A percentile compares a stretch with the other conserved stretches of the same genome.
Evolutionary conservation across 2,329 filamentous ascomycete genomes (phyloP).

Genomic region (Fusarium nisikadoi): DNA sequence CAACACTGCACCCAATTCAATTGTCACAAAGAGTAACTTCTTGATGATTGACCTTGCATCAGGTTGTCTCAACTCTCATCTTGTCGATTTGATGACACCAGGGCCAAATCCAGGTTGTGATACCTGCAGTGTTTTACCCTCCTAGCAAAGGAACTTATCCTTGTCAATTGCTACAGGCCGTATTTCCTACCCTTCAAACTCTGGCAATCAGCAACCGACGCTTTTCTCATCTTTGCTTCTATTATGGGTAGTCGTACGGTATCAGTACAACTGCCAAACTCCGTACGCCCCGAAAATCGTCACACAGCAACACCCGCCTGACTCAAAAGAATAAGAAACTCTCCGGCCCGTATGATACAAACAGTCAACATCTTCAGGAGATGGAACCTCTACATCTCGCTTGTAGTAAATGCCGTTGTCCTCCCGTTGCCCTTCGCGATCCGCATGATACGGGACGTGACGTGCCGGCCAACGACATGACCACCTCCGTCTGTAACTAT

Average conservation of each 20-base stretch:
- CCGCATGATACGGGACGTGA: conserved; percentile 7
- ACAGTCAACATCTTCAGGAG: neutral
- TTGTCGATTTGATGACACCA: neutral
- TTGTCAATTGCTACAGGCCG: neutral
- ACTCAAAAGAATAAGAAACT: conserved; percentile 11
- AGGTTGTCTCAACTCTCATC: neutral
- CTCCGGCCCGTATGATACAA: conserved; percentile 15
- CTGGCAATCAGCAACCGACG: neutral
- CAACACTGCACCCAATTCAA: neutral
- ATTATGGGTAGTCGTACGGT: neutral
- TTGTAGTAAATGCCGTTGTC: conserved; percentile 26
- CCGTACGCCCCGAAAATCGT: conserved; percentile 29
- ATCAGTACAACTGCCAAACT: conserved; percentile 1
- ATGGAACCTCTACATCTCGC: conserved; percentile 7
- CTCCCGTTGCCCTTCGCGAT: conserved; percentile 14
- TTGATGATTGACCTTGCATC: neutral
- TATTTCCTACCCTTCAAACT: neutral
- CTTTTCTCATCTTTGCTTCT: neutral
- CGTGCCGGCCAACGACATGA: conserved; percentile 11
- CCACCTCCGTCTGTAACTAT: conserved; percentile 7
- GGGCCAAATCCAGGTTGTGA: neutral
- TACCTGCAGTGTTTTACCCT: neutral
- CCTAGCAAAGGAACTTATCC: neutral
- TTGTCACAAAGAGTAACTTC: too few species aligned
- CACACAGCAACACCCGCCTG: conserved; percentile 15